Base-by-base conservation (phyloP, 768 basidiomycete genomes). In the Hortiboletus campestris region DNA sequence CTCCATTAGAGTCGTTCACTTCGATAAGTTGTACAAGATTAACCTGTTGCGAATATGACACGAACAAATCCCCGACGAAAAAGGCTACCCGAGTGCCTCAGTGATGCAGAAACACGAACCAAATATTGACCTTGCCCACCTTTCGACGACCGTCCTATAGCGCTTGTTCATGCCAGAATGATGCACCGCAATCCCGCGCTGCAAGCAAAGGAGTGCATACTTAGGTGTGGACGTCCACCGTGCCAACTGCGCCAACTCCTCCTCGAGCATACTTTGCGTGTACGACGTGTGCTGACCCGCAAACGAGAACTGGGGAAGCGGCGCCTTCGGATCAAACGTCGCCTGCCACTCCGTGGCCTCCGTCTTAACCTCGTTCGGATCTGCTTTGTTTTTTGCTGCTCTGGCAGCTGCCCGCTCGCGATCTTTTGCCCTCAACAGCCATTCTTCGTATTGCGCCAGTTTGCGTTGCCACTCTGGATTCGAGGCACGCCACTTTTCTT, bases 161-260 rank as follows among this genome's bases (percentile, higher is more conserved):
- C 68, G 67, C 63, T 80, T 84, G 57, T 81, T 80, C 85, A 89
- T 85, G 20, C 87, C 87, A 10, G 82, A 62, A 66, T 89, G 88
- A 60, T 89, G 87, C 12, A 89, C 79, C 0, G 80, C 87, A 29
- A 89, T 79, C 31, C 87, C 87, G 32, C 88, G 74, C 46, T 67
- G 66, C 46, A 89, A 68, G 7, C 81, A 82, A 12, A 51, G 55
- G 25, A 83, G 49, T 6, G 77, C 75, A 80, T 82, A 83, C n/a
- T 45, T 25, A 2, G 74, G 76, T 2, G 71, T 59, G 9, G 64
- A 67, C 49, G 71, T 76, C 46, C 67, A 69, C 16, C 58, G 57
- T 5, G 48, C 56, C 45, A 87, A 68, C 2, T 70, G 55, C 10
- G 45, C 20, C 20, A 85, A 72, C 39, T 84, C 81, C 17, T 76